A percentile compares a stretch with the other conserved stretches of the same genome.
Evolutionary conservation across 306 rosid genomes (phyloP).

Genomic region (Castanea sativa): DNA sequence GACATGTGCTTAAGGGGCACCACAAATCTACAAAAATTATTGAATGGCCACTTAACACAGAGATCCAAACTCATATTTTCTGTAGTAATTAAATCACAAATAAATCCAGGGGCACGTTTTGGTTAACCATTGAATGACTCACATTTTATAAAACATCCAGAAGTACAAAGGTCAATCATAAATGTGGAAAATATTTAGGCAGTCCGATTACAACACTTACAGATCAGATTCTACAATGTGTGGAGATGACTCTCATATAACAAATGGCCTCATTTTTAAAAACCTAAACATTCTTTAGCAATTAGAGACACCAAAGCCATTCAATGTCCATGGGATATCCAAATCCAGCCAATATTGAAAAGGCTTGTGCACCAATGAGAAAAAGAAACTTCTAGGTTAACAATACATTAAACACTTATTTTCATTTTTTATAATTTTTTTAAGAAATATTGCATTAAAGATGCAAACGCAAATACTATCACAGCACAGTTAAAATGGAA

Average conservation of each 20-base stretch:
- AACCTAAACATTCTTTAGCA: constrained; percentile 14
- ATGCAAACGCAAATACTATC: not conserved
- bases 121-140: not conserved
- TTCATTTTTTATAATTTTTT: not conserved
- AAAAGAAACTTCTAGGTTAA: not conserved
- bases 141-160: not conserved
- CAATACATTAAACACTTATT: not conserved
- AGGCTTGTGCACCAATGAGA: not conserved
- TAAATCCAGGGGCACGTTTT: not conserved
- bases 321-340: not conserved
- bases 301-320: constrained; percentile 5
- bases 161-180: not conserved
- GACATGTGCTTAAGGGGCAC: no score
- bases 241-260: not conserved
- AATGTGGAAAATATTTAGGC: not conserved
- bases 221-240: constrained; percentile 12
- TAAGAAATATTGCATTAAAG: not conserved
- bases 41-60: no score
- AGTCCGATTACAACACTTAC: not conserved
- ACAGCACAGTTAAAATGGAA: not conserved
- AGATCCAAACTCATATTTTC: not conserved
- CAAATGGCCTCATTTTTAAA: not conserved
- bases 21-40: no score
- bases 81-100: not conserved
- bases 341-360: not conserved